Base-by-base conservation (phyloP, 768 basidiomycete genomes). In the Chlorophyllum brunneum region DNA sequence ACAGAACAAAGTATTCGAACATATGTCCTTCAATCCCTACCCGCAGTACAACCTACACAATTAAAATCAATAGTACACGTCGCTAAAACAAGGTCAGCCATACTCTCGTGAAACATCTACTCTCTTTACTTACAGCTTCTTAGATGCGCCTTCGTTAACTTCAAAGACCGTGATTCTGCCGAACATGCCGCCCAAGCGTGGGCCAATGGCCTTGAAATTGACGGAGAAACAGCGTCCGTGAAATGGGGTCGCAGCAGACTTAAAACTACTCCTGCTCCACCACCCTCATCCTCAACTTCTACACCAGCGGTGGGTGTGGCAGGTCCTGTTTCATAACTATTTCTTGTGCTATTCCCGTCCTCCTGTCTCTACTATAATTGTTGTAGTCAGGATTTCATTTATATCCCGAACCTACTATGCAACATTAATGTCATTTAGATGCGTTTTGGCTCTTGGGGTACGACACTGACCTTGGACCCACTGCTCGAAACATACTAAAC, bases 71-170 rank as follows among this genome's bases (percentile, higher is more conserved):
- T 95, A 27, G 92, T 95, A 2, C 83, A 93, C 60, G 88, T 95
- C 4, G 79, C 83, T 31, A 90, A 92, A 67, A 83, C 88, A 56
- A 80, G 82, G 83, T 87, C 18, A n/a, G 51, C 56, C 8, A 72
- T 63, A n/a, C 34, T 30, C 11, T 46, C 29, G 10, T 57, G 11
- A 47, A 30, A 41, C 46, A 18, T 20, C 8, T 8, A n/a, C 2
- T 22, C 16, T 30, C 33, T 30, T 30, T 33, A 22, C 29, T 39
- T 22, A 31, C 31, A 11, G 11, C 27, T 47, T 42, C 34, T 13
- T 54, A 90, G 90, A 67, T 95, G 94, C 69, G 97, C 95, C 1
- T 99, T 99, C 67, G 79, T 97, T 48, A 98, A 98, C 67, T 98
- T 98, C 73, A 85, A 79, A 59, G 82, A 88, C 48, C 80, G 97